Percentiles rank a stretch among this genome's conserved stretches.
phyloP scores from a whole-genome alignment of 345 rosid species.

The Moricandia moricandioides region DNA sequence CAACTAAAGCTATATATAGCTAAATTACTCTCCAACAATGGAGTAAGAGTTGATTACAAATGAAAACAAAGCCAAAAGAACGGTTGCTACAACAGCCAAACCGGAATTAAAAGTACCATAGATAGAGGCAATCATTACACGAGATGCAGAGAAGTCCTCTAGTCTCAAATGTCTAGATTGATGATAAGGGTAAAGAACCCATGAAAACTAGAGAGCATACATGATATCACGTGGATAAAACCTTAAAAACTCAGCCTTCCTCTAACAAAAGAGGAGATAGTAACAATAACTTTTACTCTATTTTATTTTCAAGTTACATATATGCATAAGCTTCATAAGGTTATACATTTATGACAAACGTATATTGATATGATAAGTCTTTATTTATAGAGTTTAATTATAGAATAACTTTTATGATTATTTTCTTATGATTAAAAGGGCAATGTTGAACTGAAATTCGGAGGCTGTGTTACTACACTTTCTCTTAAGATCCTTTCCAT shows the following conservation, averaged over 20 bases:
- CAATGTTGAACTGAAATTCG: constrained; percentile 5
- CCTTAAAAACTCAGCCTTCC: not conserved
- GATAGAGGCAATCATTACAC: not conserved
- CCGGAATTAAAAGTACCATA: not conserved
- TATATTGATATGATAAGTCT: not conserved
- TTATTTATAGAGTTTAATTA: not conserved
- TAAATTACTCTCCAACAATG: not conserved
- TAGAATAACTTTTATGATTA: not conserved
- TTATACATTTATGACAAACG: not conserved
- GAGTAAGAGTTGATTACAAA: not conserved
- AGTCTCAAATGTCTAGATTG: not conserved
- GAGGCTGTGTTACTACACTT: constrained; percentile 15
- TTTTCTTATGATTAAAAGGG: constrained; percentile 19
- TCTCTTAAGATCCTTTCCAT: constrained; percentile 28
- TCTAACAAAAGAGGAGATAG: not conserved
- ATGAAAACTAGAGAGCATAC: not conserved
- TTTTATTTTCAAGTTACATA: constrained; percentile 1
- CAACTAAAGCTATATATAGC: not conserved
- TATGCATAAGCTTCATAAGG: not conserved
- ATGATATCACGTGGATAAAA: not conserved
- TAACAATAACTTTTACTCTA: constrained; percentile 17
- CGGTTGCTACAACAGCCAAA: not conserved
- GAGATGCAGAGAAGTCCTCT: not conserved
- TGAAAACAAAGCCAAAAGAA: not conserved
- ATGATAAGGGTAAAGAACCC: not conserved